Base-by-base conservation (phyloP, 2,329 filamentous ascomycete species). In the Orbilia brochopaga region DNA sequence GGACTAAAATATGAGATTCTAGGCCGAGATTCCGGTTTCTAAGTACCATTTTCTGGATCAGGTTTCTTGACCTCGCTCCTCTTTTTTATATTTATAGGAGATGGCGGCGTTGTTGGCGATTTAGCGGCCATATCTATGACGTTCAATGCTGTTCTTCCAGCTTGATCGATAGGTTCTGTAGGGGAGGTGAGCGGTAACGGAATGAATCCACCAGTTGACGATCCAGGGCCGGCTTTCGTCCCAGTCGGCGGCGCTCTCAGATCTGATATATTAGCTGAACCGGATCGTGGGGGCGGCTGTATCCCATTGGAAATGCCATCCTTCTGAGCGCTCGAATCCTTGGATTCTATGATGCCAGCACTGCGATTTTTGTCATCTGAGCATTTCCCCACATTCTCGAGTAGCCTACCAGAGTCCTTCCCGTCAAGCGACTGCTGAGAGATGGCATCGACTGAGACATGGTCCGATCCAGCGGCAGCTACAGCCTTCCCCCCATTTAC, bases 131-230 rank as follows among this genome's bases (percentile, higher is more conserved):
- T 72, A 40, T 56, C 56, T 60, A 48, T 52, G 30, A 40, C 30
- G 32, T 72, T 30, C 21, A 23, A 57, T 13, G 44, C 55, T 19
- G 30, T 19, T 40, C 50, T 52, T 56, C 30, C 60, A 37, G 64
- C 56, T 54, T 60, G 62, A 55, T 72, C 55, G 15, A 42, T 51
- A 54, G 51, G 19, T 42, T 55, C 67, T 61, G 67, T 72, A 58
- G 67, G 67, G 46, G 60, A 72, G 1, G 67, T 72, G 55, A 72
- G 67, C 53, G 64, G 67, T 61, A 72, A 48, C n/a, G 67, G 67
- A 61, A 72, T 42, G 44, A 72, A 72, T 13, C 55, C 67, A 53
- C 67, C 55, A n/a, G 48, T 65, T 15, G 67, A 65, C 23, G 67
- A 52, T 48, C 46, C 59, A 48, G 51, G 56, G 37, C 44, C 59